Evolutionary conservation across 208 protist genomes (phyloP), one percentile per base, ranked within the genome.

Genomic region (Giardia muris): DNA sequence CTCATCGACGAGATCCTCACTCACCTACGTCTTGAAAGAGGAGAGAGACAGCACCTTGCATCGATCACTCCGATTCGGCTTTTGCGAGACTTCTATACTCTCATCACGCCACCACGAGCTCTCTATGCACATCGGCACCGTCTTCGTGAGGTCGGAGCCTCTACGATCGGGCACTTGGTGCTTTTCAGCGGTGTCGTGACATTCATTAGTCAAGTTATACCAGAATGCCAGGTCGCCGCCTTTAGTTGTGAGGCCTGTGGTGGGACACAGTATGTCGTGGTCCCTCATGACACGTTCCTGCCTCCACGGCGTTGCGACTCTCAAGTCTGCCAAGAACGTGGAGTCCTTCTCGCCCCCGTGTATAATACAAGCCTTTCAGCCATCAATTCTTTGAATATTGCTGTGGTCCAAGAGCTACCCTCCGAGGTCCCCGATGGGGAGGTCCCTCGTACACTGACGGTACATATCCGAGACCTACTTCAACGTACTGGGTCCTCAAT

Each of bases 401-500:
- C 76, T 43, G 2, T 22, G 46, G 10, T 93, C 4, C 92, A 93
- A 86, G 92, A 93, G 47, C 22, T n/a, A 46, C 92, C 92, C 44
- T 86, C 87, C 44, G 30, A 90, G 47, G 1, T 93, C 0, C 86
- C 86, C 2, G 97, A 99, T 88, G 98, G 98, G 57, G 98, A 99
- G 92, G 99, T 98, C 43, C 98, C 98, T 30, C 96, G 98, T 86
- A 98, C 98, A 0, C 97, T 99, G 2, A 97, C 95, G 10, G 92
- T 99, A 0, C 96, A 97, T 19, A 95, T 96, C 1, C 99, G 97
- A 43, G 10, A 39, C 19, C 67, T 30, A 39, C 10, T 30, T 94
- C 96, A 97, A 48, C 94, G 95, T 47, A 94, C 98, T 67, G 97
- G 99, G 42, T 98, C 99, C 92, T 92, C 95, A 30, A 95, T 39